A percentile compares a stretch with the other conserved stretches of the same genome.
Evolutionary conservation across 345 rosid genomes (phyloP).

Genomic region (Gossypium bickii): DNA sequence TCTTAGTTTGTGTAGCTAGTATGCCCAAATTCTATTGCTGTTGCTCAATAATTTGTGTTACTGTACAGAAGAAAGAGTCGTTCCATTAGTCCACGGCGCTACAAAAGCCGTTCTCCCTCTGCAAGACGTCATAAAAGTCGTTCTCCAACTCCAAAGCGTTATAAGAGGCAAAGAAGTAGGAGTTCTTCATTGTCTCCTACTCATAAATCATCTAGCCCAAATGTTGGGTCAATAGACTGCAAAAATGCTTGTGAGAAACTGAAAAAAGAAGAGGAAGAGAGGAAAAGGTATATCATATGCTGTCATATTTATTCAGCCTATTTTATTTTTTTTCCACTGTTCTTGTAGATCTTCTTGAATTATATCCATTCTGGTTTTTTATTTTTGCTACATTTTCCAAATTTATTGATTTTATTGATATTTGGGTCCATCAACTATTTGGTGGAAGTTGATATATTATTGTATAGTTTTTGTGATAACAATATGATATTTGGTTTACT

Average conservation of each 20-base stretch:
- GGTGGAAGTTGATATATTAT: slow-evolving; percentile 7
- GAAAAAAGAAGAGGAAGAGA: slow-evolving; percentile 84
- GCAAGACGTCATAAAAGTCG: slow-evolving; percentile 62
- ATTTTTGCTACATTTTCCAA: slow-evolving; percentile 4
- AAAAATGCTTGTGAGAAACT: slow-evolving; percentile 60
- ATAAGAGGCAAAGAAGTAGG: slow-evolving; percentile 75
- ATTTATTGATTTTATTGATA: slow-evolving; percentile 1
- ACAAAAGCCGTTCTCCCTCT: slow-evolving; percentile 61
- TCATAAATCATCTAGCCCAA: slow-evolving; percentile 54
- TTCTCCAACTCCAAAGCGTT: slow-evolving; percentile 65
- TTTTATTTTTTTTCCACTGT: slow-evolving; percentile 4
- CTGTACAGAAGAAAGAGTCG: slow-evolving; percentile 80
- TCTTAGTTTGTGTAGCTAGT: slow-evolving; percentile 28
- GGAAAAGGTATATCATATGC: slow-evolving; percentile 61
- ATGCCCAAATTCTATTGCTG: slow-evolving; percentile 16
- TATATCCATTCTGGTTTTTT: background rate
- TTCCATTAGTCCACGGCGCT: slow-evolving; percentile 68
- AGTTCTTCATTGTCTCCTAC: slow-evolving; percentile 70
- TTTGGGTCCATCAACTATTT: background rate
- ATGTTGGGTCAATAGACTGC: slow-evolving; percentile 57
- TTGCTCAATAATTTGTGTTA: slow-evolving; percentile 43
- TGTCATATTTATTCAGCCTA: slow-evolving; percentile 1
- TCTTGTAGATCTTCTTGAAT: slow-evolving; percentile 4
- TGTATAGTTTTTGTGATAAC: background rate
- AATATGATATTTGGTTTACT: slow-evolving; percentile 4